phyloP scores from a whole-genome alignment of 768 basidiomycete species.

The Bullera alba region DNA sequence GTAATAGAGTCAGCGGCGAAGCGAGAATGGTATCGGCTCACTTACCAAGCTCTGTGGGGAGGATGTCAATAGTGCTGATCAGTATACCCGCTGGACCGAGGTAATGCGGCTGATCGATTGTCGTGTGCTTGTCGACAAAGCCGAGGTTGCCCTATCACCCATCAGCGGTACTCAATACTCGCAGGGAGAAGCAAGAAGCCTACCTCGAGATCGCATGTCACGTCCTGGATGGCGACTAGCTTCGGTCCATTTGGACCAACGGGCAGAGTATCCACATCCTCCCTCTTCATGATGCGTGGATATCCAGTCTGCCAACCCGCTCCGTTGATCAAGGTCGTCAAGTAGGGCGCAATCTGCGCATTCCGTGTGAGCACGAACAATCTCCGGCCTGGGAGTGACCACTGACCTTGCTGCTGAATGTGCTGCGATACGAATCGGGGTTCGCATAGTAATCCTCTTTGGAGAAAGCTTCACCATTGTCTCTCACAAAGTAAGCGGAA shows the following conservation, averaged over 20 bases:
- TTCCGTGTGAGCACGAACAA: neutral
- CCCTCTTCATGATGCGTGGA: slow-evolving; percentile 70
- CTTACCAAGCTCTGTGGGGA: slow-evolving; percentile 66
- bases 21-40: neutral
- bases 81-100: slow-evolving; percentile 50
- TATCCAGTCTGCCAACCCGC: slow-evolving; percentile 72
- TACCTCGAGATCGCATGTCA: slow-evolving; percentile 80
- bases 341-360: slow-evolving; percentile 68
- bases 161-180: neutral
- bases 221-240: slow-evolving; percentile 63
- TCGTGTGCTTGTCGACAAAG: slow-evolving; percentile 69
- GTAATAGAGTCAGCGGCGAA: neutral
- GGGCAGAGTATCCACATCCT: slow-evolving; percentile 50
- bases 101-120: slow-evolving; percentile 66
- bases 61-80: slow-evolving; percentile 85
- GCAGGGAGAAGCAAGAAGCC: neutral
- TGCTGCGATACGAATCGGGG: slow-evolving; percentile 60
- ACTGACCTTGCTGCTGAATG: slow-evolving; percentile 61
- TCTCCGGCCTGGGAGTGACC: neutral
- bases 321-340: slow-evolving; percentile 78
- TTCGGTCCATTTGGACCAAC: slow-evolving; percentile 51
- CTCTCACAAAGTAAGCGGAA: slow-evolving; percentile 58
- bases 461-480: slow-evolving; percentile 56
- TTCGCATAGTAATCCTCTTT: slow-evolving; percentile 67
- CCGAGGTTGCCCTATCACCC: slow-evolving; percentile 66